Base-by-base conservation (phyloP, 148 eudicot genomes). In the Fagopyrum tataricum region DNA sequence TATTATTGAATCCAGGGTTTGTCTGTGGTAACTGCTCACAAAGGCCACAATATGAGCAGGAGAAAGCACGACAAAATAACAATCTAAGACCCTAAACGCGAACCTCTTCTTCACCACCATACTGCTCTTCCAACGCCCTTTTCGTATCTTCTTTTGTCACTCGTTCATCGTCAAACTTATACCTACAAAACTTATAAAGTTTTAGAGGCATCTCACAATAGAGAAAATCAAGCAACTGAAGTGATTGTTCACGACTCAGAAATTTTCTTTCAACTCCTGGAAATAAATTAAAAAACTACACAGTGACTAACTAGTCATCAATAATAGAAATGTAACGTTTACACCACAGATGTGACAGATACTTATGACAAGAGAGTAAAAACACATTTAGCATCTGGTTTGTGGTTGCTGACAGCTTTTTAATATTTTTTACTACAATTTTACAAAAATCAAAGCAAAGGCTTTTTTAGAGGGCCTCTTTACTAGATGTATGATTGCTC, bases 31-130 rank as follows among this genome's bases (percentile, higher is more conserved):
- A 77, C 96, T 94, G 91, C 74, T 41, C 9, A 42, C 43, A 67
- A 14, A 72, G 56, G 46, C 51, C 72, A 70, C 48, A 21, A 64
- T 40, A 55, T 66, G 37, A 85, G 75, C 64, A 52, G 13, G 40
- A 49, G 71, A 39, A 72, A 52, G 37, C 39, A 44, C n/a, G 46
- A 67, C 61, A 48, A 67, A n/a, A 21, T 7, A 24, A n/a, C 23
- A 20, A 64, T 11, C 72, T 62, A 75, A 18, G 42, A 43, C 11
- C 18, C n/a, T 79, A 53, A 53, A 51, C 6, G 51, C 10, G 46
- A 15, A 94, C 98, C 97, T 95, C 98, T 84, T 95, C 98, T 81
- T 95, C 98, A 56, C 98, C 98, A 73, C 98, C 98, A 86, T 87
- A 95, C 68, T 91, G 98, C 80, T 95, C 98, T 69, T 95, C 98